Percentiles rank a stretch among this genome's conserved stretches.
Conservation (phyloP, 2,329 filamentous ascomycete genomes). For the Pyrenophora teres region DNA sequence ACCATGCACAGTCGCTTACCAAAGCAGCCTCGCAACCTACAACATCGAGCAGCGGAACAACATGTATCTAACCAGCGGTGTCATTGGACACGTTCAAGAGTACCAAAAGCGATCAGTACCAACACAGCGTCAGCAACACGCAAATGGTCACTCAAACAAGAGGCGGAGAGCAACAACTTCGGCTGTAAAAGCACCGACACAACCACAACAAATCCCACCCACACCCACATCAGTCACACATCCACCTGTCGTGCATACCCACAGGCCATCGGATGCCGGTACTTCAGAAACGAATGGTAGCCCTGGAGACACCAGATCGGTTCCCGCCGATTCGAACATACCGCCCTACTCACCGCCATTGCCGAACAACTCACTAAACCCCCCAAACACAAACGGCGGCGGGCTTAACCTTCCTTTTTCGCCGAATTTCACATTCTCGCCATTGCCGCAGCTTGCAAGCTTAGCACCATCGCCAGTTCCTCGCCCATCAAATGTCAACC, state of each 20-base stretch:
- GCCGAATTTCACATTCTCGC: conserved; percentile 48
- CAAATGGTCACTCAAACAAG: conserved; percentile 41
- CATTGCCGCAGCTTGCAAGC: conserved; percentile 41
- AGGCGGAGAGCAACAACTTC: conserved; percentile 43
- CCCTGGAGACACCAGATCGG: conserved; percentile 26
- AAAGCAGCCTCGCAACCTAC: conserved; percentile 39
- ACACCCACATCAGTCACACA: conserved; percentile 41
- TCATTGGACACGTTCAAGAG: conserved; percentile 30
- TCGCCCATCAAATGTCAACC: conserved; percentile 24
- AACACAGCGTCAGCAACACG: conserved; percentile 32
- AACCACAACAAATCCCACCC: conserved; percentile 28
- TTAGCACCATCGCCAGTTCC: conserved; percentile 40
- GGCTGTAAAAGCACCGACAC: conserved; percentile 27
- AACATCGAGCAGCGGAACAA: conserved; percentile 46
- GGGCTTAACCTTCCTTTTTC: conserved; percentile 46
- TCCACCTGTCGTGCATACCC: conserved; percentile 24
- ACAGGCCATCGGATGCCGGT: conserved; percentile 29
- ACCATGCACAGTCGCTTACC: conserved; percentile 15
- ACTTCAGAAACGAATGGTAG: conserved; percentile 31
- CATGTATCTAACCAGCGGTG: conserved; percentile 42
- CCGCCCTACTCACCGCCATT: conserved; percentile 39
- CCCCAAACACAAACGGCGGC: conserved; percentile 23
- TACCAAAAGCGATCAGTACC: conserved; percentile 35
- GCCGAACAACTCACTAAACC: conserved; percentile 21
- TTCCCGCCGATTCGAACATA: conserved; percentile 26